These are phyloP conservation scores for Oryza coarctata DNA, from an alignment of 176 grass and related monocot species.

Conservation along the genomic window DNA sequence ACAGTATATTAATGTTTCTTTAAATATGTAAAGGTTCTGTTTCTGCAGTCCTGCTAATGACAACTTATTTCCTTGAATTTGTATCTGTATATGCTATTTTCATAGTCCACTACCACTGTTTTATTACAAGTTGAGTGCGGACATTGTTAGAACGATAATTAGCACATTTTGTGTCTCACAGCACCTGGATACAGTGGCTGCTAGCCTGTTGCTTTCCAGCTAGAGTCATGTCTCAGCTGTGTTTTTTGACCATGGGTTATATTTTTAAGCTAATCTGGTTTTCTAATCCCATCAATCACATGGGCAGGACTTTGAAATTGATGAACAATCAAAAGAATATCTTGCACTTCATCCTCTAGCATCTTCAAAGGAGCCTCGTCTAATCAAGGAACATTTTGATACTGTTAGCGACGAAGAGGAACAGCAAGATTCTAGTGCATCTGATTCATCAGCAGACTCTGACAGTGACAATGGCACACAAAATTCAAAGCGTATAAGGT, in stretches of 20 bases:
- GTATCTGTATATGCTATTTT: neutral
- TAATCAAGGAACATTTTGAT: slow-evolving; percentile 77
- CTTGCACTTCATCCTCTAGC: slow-evolving; percentile 66
- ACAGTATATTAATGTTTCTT: neutral
- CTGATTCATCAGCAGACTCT: slow-evolving; percentile 51
- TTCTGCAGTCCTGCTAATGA: neutral
- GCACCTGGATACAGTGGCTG: neutral
- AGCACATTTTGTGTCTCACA: neutral
- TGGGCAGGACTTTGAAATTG: slow-evolving; percentile 73
- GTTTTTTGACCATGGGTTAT: neutral
- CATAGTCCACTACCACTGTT: neutral
- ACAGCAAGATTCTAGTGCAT: slow-evolving; percentile 27
- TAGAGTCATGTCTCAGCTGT: slow-evolving; percentile 16
- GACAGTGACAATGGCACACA: slow-evolving; percentile 42
- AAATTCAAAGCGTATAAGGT: slow-evolving; percentile 79
- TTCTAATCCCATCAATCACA: slow-evolving; percentile 24
- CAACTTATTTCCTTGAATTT: neutral
- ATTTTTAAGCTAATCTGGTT: slow-evolving; percentile 17
- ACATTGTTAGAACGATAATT: neutral
- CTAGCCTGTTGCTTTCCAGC: neutral
- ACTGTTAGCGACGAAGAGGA: slow-evolving; percentile 71
- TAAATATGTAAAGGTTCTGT: neutral
- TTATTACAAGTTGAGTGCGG: neutral
- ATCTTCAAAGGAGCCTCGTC: slow-evolving; percentile 45
- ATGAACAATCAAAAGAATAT: slow-evolving; percentile 66